Evolutionary conservation across 306 rosid genomes (phyloP), one percentile per base, ranked within the genome.

Genomic region (Pyrus bretschneideri): DNA sequence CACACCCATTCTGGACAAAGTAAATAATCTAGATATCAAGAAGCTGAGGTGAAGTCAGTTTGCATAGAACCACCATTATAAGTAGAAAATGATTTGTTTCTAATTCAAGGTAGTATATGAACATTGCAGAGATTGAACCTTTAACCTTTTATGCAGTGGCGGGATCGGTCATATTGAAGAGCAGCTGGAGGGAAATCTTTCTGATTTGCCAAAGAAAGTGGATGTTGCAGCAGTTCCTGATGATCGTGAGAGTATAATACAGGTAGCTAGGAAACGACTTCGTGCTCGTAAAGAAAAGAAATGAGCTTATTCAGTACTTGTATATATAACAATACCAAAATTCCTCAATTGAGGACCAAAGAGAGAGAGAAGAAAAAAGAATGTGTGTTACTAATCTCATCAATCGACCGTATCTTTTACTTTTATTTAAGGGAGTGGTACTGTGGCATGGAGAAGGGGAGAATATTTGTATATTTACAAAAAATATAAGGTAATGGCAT

Each of bases 191-290:
- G 96, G 74, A 61, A 81, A 81, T 6, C 54, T 33, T 45, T 77
- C 86, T 30, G 84, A 87, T 70, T 79, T 85, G 76, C 88, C 87
- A 42, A 87, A 89, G 90, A 88, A 86, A 81, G 86, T 77, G 46
- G 82, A 51, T 22, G 76, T 65, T 64, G 49, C 87, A 29, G 69
- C 40, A 11, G 77, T 59, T 45, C 83, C 81, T 27, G 91, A 88
- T 75, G 91, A 89, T 38, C 80, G 40, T 15, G 89, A 89, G 67
- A 86, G 84, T 73, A 92, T 85, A 83, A 85, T 95, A 83, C 89
- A 80, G 81, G 97, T 96, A 42, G 97, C 95, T 73, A 76, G 97
- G 82, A 97, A 92, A 87, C 89, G 97, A 70, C 89, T 89, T 82
- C 90, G 85, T 81, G 96, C 95, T 78, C 92, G 95, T 15, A 90